Percentiles rank a stretch among this genome's conserved stretches.
Evolutionary conservation across 2,329 filamentous ascomycete genomes (phyloP).

Genomic region (Alternaria panax): DNA sequence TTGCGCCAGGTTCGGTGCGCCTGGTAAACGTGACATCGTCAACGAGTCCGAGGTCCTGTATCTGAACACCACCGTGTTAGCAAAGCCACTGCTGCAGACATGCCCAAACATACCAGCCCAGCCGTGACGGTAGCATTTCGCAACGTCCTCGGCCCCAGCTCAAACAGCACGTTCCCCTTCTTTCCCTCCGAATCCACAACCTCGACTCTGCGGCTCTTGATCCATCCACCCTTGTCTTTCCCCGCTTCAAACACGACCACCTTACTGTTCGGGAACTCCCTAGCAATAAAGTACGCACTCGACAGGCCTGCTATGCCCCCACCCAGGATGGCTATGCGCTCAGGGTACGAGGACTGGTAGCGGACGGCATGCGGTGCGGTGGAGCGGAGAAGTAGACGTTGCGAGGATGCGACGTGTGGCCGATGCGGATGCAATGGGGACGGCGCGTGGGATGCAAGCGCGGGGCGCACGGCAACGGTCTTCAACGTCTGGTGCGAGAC

Average conservation of each 20-base stretch:
- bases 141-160: slow-evolving; percentile 82
- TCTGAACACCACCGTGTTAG: slow-evolving; percentile 51
- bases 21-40: slow-evolving; percentile 64
- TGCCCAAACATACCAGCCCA: slow-evolving; percentile 66
- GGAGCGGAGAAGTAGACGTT: slow-evolving; percentile 9
- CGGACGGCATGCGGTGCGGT: slow-evolving; percentile 21
- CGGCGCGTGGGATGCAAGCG: slow-evolving; percentile 28
- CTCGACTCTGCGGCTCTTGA: slow-evolving; percentile 70
- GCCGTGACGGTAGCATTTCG: slow-evolving; percentile 73
- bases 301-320: slow-evolving; percentile 61
- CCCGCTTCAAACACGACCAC: slow-evolving; percentile 84
- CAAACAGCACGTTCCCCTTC: slow-evolving; percentile 69
- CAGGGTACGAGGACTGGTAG: slow-evolving; percentile 35
- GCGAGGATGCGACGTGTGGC: slow-evolving; percentile 27
- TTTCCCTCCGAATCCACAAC: slow-evolving; percentile 61
- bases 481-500: slow-evolving; percentile 43
- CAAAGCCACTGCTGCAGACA: neutral
- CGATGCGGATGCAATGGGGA: slow-evolving; percentile 3
- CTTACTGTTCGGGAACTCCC: slow-evolving; percentile 69
- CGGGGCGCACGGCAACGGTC: slow-evolving; percentile 28
- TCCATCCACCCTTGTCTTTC: slow-evolving; percentile 80
- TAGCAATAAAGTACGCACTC: slow-evolving; percentile 73
- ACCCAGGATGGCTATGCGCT: slow-evolving; percentile 59
- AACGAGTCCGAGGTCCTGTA: slow-evolving; percentile 64
- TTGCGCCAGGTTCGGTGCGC: slow-evolving; percentile 60